A percentile compares a stretch with the other conserved stretches of the same genome.
phyloP scores from a whole-genome alignment of 179 eudicot species.

The Kewa caespitosa region DNA sequence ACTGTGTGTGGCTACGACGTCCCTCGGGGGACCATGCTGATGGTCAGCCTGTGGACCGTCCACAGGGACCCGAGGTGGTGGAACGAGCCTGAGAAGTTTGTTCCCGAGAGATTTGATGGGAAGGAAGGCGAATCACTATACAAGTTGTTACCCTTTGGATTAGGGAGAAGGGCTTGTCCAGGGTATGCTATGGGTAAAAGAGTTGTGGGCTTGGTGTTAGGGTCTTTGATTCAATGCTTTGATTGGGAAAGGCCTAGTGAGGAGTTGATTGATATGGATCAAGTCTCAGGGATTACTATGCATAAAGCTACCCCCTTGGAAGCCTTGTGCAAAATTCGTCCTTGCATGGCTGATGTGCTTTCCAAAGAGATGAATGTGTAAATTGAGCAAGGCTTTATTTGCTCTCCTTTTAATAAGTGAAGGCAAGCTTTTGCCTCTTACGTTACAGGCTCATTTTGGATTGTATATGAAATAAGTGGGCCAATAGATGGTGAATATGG shows the following conservation, averaged over 20 bases:
- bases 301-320: conserved; percentile 43
- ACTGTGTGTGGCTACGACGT: conserved; percentile 41
- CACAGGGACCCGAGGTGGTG: conserved; percentile 52
- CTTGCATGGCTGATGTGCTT: conserved; percentile 30
- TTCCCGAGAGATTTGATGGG: conserved; percentile 53
- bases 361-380: conserved; percentile 9
- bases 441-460: too few relatives aligned
- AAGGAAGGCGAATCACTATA: conserved; percentile 34
- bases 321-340: conserved; percentile 41
- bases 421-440: too few relatives aligned
- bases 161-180: conserved; percentile 58
- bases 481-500: too few relatives aligned
- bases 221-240: conserved; percentile 60
- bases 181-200: conserved; percentile 54
- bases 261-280: conserved; percentile 43
- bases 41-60: conserved; percentile 56
- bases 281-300: conserved; percentile 35
- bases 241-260: conserved; percentile 43
- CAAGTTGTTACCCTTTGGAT: conserved; percentile 52
- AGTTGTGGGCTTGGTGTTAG: conserved; percentile 40
- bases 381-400: too few relatives aligned
- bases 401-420: too few relatives aligned
- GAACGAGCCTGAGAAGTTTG: conserved; percentile 43
- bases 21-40: conserved; percentile 50
- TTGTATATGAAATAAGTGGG: too few relatives aligned